Evolutionary conservation across 2,329 filamentous ascomycete species (phyloP), one percentile per base, ranked within the genome.

Genomic region (Whalleya microplaca): DNA sequence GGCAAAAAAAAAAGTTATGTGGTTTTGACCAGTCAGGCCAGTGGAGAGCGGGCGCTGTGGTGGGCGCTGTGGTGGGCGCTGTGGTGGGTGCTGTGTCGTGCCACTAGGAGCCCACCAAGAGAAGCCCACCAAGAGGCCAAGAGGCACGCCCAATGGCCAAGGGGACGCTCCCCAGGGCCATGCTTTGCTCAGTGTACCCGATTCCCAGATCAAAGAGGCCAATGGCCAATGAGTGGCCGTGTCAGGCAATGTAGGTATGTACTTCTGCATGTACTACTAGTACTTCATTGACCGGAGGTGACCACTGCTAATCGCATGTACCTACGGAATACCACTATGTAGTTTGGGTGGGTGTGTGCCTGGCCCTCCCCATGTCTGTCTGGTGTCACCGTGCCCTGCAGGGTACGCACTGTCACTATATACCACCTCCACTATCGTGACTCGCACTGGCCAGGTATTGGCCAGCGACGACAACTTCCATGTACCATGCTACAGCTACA

Each of bases 21-120:
- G 56, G 58, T 57, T 62, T 62, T 62, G 57, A 56, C 59, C 59
- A 60, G 60, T 62, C 60, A 60, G 57, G 59, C 59, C 59, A 60
- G 60, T 62, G 60, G 60, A 62, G 60, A 60, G 54, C n/a, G n/a
- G n/a, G n/a, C n/a, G n/a, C n/a, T n/a, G n/a, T n/a, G n/a, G n/a
- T n/a, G n/a, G n/a, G n/a, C n/a, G n/a, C n/a, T n/a, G n/a, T n/a
- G n/a, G n/a, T n/a, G n/a, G n/a, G n/a, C n/a, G n/a, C n/a, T n/a
- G n/a, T n/a, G n/a, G n/a, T n/a, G 59, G 32, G 32, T 37, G 32
- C 32, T 7, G 8, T 12, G 32, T 37, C 32, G 32, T 37, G 32
- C 32, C 32, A 37, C 32, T 37, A 12, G 14, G 23, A 4, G 23
- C 23, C 23, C 23, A 37, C 32, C 32, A 37, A 3, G 8, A 16